Evolutionary conservation across 371 early-diverging fungal genomes (phyloP), one percentile per base, ranked within the genome.

Genomic region (Lichtheimia ramosa): DNA sequence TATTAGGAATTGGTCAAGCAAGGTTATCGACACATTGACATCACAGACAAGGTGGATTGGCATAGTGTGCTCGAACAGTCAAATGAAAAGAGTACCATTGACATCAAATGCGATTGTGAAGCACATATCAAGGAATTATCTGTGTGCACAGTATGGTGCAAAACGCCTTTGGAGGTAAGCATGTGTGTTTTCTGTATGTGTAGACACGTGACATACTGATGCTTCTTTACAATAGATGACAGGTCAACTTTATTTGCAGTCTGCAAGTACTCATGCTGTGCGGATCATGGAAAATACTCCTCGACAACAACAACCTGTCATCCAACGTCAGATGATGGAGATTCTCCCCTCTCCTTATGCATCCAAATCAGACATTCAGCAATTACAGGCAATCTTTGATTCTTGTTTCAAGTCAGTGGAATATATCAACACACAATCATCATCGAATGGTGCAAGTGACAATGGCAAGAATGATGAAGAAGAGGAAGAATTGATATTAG

Each of bases 21-120:
- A 27, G 74, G 74, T 0, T 70, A 58, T 41, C 55, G 59, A 5
- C 73, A 77, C 59, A 70, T 72, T 25, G 74, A 77, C 64, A 56
- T 77, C 16, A 77, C 77, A 2, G 74, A 77, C 0, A 70, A 66
- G 40, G 28, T 61, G 25, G 55, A 59, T 48, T 72, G 74, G 48
- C 34, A 43, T 20, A 25, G 16, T 40, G 0, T 27, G 28, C 23
- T 23, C 39, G 14, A 54, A 51, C 24, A 65, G 56, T 15, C 60
- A 61, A 25, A 48, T 51, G 18, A 53, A 64, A 39, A 46, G 46
- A 0, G 41, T 59, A 5, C 25, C 52, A 10, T 56, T 77, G 3
- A 16, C 14, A 0, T 66, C 50, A 4, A 49, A 52, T 4, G 48
- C 25, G 39, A 55, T 43, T 5, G 54, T 25, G 18, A 53, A 27